Conservation (phyloP, 495 filamentous ascomycete genomes). For the Delitschia confertaspora region DNA sequence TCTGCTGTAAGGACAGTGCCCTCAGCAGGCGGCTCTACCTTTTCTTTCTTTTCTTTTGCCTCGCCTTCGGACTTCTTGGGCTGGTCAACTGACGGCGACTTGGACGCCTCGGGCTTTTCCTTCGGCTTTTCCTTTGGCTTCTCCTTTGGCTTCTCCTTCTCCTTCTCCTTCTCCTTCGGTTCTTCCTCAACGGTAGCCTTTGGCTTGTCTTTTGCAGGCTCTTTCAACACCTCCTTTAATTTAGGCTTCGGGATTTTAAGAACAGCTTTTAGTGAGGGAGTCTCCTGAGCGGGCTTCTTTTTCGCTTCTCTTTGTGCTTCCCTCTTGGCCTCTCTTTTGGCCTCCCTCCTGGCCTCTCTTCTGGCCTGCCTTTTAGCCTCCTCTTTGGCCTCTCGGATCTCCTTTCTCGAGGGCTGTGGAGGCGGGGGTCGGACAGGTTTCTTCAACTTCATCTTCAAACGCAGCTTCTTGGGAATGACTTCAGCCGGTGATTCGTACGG, state of each 20-base stretch:
- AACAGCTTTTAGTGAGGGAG: too few relatives aligned
- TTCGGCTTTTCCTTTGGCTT: slow-evolving; percentile 7
- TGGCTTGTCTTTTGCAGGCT: slow-evolving; percentile 18
- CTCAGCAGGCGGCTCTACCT: slow-evolving; percentile 1
- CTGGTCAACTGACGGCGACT: slow-evolving; percentile 5
- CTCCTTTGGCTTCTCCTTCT: slow-evolving; percentile 9
- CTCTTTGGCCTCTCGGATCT: slow-evolving; percentile 1
- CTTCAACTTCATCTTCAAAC: slow-evolving; percentile 20
- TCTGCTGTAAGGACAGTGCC: slow-evolving; percentile 17
- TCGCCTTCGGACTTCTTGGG: slow-evolving; percentile 21
- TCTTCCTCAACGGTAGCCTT: slow-evolving; percentile 11
- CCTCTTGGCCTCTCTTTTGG: slow-evolving; percentile 3
- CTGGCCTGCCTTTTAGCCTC: too few relatives aligned
- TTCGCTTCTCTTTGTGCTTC: too few relatives aligned
- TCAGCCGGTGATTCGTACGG: slow-evolving; percentile 29
- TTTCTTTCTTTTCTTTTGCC: slow-evolving; percentile 1
- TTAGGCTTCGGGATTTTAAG: slow-evolving; percentile 12
- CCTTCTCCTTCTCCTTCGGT: too few relatives aligned
- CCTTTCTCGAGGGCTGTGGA: background rate
- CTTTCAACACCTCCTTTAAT: slow-evolving; percentile 11
- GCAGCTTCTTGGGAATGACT: slow-evolving; percentile 15
- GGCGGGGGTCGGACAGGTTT: background rate
- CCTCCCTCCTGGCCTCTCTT: background rate
- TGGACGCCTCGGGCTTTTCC: slow-evolving; percentile 15
- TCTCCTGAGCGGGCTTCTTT: slow-evolving; percentile 4